Percentiles rank a stretch among this genome's conserved stretches.
Evolutionary conservation across 169 alveolate species (phyloP).

Genomic region (Babesia caballi): DNA sequence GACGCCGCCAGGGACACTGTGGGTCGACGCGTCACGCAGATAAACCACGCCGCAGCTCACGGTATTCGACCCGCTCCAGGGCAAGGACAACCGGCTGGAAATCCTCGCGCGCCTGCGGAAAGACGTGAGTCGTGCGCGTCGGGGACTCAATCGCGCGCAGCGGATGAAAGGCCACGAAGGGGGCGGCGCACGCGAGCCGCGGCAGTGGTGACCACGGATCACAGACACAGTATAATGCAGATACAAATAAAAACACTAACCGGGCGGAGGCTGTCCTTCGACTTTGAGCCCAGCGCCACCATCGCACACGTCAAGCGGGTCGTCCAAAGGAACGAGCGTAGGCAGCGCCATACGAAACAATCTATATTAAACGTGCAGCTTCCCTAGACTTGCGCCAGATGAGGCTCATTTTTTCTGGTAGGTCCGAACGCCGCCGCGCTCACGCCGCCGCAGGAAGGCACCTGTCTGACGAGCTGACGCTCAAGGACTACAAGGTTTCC

Average conservation of each 20-base stretch:
- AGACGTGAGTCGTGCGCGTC: conserved; percentile 23
- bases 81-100: conserved; percentile 52
- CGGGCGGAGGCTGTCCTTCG: conserved; percentile 89
- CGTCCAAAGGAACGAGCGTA: conserved; percentile 92
- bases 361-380: conserved; percentile 1
- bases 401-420: conserved; percentile 85
- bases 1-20: conserved; percentile 68
- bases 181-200: neutral
- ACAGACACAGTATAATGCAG: conserved; percentile 75
- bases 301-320: conserved; percentile 91
- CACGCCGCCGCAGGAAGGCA: conserved; percentile 79
- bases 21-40: neutral
- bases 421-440: neutral
- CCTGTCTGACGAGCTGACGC: conserved; percentile 86
- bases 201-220: conserved; percentile 11
- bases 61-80: conserved; percentile 57
- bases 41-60: conserved; percentile 16
- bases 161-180: conserved; percentile 36
- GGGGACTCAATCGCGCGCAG: neutral
- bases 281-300: conserved; percentile 92
- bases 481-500: conserved; percentile 87
- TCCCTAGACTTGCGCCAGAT: conserved; percentile 83
- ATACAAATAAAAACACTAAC: conserved; percentile 88
- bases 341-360: neutral
- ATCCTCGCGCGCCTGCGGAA: neutral